A percentile compares a stretch with the other conserved stretches of the same genome.
These are phyloP conservation scores for Volvox africanus DNA, from an alignment of 139 green algal genomes.

Conservation along the genomic window DNA sequence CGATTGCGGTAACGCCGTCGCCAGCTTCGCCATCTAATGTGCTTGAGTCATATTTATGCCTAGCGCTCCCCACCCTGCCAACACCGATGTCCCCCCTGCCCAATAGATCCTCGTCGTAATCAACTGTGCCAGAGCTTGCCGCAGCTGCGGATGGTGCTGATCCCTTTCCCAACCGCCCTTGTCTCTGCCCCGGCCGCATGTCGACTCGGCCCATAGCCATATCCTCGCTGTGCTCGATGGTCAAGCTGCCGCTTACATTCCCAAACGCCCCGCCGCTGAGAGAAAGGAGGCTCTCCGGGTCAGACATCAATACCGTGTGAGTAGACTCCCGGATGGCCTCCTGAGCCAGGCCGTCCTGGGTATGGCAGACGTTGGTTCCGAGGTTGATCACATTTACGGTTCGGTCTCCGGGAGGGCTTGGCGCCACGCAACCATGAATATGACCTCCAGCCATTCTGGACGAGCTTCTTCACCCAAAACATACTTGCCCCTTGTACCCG, in stretches of 20 bases:
- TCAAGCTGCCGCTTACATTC: neutral
- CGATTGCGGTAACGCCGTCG: neutral
- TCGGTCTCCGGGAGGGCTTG: too few relatives aligned
- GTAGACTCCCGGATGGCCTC: slow-evolving; percentile 19
- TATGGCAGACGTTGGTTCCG: neutral
- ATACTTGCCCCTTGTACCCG: too few relatives aligned
- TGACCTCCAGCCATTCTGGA: too few relatives aligned
- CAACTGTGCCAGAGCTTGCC: neutral
- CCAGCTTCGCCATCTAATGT: neutral
- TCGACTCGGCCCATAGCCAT: neutral
- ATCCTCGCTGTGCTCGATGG: slow-evolving; percentile 29
- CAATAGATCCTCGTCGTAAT: neutral
- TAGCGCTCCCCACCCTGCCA: neutral
- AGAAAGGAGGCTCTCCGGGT: neutral
- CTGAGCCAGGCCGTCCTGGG: slow-evolving; percentile 3
- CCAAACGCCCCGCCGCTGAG: neutral
- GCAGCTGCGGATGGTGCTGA: neutral
- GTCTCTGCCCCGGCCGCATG: too few relatives aligned
- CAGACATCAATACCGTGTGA: neutral
- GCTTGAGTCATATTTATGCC: neutral
- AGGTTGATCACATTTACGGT: too few relatives aligned
- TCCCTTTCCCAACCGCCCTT: neutral
- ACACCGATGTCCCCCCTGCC: neutral
- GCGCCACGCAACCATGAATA: too few relatives aligned
- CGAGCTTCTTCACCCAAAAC: too few relatives aligned